Base-by-base conservation (phyloP, 768 basidiomycete species). In the Porphyrellus cyaneotinctus region DNA sequence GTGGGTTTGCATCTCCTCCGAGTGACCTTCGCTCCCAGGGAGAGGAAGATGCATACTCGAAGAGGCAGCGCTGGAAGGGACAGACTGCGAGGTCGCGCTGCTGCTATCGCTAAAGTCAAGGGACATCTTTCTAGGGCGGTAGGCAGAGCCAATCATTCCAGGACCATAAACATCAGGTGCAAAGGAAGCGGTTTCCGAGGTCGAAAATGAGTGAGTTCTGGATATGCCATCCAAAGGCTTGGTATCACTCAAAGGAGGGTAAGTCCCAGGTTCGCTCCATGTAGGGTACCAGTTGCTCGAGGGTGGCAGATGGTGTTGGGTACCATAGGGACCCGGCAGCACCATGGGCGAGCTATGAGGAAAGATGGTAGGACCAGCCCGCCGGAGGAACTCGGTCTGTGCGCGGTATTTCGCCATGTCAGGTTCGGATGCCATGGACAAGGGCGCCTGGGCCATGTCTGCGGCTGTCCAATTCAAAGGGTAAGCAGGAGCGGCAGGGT, bases 41-140 rank as follows among this genome's bases (percentile, higher is more conserved):
- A 75, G 62, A 3, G 82, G 82, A 5, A 82, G 74, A 56, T 83
- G 82, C 11, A 75, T 70, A 26, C 59, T 74, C 8, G 80, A 81
- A 10, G 80, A 81, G 10, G 77, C 57, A 12, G 82, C 81, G 39
- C 80, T 81, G 11, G 80, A 79, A n/a, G 76, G 74, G 3, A 76
- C 69, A 1, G 78, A 79, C 8, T 71, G 73, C 22, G 72, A 72
- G 4, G 71, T 66, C 4, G 70, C 66, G 54, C 75, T 76, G 20
- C 75, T 72, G 26, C 75, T 76, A 38, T 79, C 78, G 49, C 74
- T 75, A 39, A 69, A 66, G 35, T 75, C 73, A 22, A 71, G 47
- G 6, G 75, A 76, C 22, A 58, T 51, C 23, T 64, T 60, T 53
- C 75, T 59, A 53, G 61, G 64, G 14, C 69, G 67, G 36, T 65